phyloP scores from a whole-genome alignment of 495 filamentous ascomycete genomes.

The Geopyxis carbonaria region DNA sequence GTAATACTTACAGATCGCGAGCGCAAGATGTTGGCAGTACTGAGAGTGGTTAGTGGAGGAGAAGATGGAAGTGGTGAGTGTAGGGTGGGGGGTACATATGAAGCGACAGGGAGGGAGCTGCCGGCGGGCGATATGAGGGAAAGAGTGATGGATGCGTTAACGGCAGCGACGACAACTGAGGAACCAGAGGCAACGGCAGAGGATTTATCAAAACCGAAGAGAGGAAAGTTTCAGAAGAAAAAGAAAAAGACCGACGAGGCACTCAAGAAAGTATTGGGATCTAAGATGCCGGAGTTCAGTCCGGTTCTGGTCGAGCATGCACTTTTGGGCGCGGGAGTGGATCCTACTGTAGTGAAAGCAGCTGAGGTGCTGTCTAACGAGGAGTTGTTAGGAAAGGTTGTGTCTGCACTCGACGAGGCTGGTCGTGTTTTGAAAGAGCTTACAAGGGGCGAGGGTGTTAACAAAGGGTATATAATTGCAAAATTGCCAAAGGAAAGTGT shows the following conservation, averaged over 20 bases:
- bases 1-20: constrained; percentile 77
- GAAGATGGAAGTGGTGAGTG: constrained; percentile 63
- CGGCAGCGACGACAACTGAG: constrained; percentile 43
- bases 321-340: constrained; percentile 48
- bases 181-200: constrained; percentile 30
- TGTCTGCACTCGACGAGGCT: constrained; percentile 50
- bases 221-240: constrained; percentile 29
- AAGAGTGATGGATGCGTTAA: constrained; percentile 49
- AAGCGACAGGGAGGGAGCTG: constrained; percentile 61
- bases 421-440: constrained; percentile 43
- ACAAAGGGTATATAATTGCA: constrained; percentile 77
- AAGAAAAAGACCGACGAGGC: constrained; percentile 63
- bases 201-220: constrained; percentile 1
- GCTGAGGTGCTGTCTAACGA: constrained; percentile 52
- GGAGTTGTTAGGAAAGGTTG: constrained; percentile 42
- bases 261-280: constrained; percentile 59
- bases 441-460: constrained; percentile 26
- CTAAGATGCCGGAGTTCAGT: constrained; percentile 70
- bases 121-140: constrained; percentile 55
- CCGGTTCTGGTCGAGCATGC: constrained; percentile 77
- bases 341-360: constrained; percentile 44
- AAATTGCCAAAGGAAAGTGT: constrained; percentile 32
- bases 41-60: constrained; percentile 57
- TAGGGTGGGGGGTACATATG: constrained; percentile 57
- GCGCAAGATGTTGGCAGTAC: constrained; percentile 55